Percentiles rank a stretch among this genome's conserved stretches.
Conservation (phyloP, 192 early-diverging fungal genomes). For the Linnemannia zychae region DNA sequence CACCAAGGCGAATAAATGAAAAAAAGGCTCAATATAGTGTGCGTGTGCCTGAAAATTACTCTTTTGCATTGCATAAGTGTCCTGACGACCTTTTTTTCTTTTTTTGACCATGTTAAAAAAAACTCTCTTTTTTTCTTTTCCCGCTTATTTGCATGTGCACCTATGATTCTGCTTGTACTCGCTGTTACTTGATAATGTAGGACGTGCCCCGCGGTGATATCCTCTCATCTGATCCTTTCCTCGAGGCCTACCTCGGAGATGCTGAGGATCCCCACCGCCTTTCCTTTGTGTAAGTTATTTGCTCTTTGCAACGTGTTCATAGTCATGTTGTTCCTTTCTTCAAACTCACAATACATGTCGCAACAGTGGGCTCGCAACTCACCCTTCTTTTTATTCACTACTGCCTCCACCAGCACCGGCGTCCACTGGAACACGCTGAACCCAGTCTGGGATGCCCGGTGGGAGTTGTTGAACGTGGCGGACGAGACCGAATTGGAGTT, state of each 20-base stretch:
- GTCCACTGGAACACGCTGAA: slow-evolving; percentile 46
- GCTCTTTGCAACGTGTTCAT: neutral
- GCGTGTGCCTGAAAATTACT: neutral
- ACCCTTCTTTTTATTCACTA: neutral
- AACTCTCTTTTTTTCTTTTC: neutral
- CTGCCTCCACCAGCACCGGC: slow-evolving; percentile 24
- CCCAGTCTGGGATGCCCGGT: slow-evolving; percentile 45
- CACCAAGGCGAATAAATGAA: neutral
- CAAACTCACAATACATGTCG: neutral
- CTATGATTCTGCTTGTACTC: neutral
- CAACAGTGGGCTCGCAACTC: neutral
- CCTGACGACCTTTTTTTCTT: neutral
- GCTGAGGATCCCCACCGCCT: slow-evolving; percentile 23
- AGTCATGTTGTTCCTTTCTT: too few relatives aligned
- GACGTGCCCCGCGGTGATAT: slow-evolving; percentile 44
- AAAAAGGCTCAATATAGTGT: neutral
- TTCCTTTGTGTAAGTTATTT: slow-evolving; percentile 30
- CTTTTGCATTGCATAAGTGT: neutral
- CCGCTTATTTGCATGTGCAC: neutral
- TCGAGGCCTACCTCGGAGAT: slow-evolving; percentile 37
- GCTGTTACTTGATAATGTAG: neutral
- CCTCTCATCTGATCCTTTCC: slow-evolving; percentile 33
- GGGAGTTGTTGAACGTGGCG: slow-evolving; percentile 33
- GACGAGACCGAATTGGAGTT: slow-evolving; percentile 28
- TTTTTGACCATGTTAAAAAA: neutral